A percentile compares a stretch with the other conserved stretches of the same genome.
phyloP scores from a whole-genome alignment of 2,329 filamentous ascomycete species.

The Neofusicoccum kwambonambiense region DNA sequence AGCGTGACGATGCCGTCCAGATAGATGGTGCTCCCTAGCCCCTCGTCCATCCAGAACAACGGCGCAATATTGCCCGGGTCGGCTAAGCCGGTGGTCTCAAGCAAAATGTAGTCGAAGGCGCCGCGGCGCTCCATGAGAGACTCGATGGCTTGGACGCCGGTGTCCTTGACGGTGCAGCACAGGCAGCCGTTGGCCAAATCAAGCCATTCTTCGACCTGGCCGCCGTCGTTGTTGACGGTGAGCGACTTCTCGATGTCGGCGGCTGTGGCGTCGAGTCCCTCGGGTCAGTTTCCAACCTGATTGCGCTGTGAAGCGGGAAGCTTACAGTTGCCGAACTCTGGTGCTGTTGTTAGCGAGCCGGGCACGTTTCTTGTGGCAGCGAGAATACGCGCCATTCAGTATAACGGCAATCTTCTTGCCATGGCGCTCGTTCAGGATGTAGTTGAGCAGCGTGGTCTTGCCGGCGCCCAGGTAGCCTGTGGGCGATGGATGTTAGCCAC shows the following conservation, averaged over 20 bases:
- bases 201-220: slow-evolving; percentile 89
- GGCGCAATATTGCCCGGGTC: slow-evolving; percentile 95
- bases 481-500: slow-evolving; percentile 5
- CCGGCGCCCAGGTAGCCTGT: slow-evolving; percentile 90
- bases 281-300: neutral
- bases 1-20: slow-evolving; percentile 95
- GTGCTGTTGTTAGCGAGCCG: neutral
- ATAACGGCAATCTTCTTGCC: slow-evolving; percentile 98
- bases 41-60: slow-evolving; percentile 96
- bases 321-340: slow-evolving; percentile 80
- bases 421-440: slow-evolving; percentile 91
- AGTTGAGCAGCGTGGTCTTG: slow-evolving; percentile 93
- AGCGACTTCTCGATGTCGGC: slow-evolving; percentile 94
- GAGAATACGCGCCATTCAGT: slow-evolving; percentile 67
- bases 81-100: slow-evolving; percentile 93
- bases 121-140: slow-evolving; percentile 92
- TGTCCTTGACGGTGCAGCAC: slow-evolving; percentile 96
- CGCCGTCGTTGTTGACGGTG: slow-evolving; percentile 80
- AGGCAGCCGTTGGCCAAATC: slow-evolving; percentile 96
- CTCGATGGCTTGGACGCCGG: slow-evolving; percentile 91
- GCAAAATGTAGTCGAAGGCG: slow-evolving; percentile 93
- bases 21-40: slow-evolving; percentile 91
- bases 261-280: slow-evolving; percentile 50
- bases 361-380: slow-evolving; percentile 16
- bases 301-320: slow-evolving; percentile 17